phyloP scores from a whole-genome alignment of 2,329 filamentous ascomycete species.

The Colletotrichum tropicicola region DNA sequence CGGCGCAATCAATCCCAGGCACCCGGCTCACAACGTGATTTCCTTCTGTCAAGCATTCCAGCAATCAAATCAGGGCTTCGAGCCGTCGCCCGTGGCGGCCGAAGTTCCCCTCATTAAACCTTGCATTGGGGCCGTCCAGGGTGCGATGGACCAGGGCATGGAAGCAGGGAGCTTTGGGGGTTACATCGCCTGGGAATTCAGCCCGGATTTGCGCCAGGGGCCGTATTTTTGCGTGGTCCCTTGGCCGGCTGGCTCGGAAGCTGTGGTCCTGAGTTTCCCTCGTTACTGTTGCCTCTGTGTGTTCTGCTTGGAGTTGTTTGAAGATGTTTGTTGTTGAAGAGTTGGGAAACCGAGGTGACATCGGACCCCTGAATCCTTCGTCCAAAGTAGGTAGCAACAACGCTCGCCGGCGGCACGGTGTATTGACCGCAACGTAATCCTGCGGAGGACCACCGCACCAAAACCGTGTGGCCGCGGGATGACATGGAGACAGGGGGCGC shows the following conservation, averaged over 20 bases:
- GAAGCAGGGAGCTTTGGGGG: neutral
- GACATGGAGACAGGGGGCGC: neutral
- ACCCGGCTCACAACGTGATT: neutral
- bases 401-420: too few relatives aligned
- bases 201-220: conserved; percentile 13
- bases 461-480: neutral
- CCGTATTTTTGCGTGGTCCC: neutral
- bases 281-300: neutral
- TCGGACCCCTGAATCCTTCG: too few relatives aligned
- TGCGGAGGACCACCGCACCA: neutral
- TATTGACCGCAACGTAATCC: neutral
- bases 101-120: conserved; percentile 15
- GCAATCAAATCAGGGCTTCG: conserved; percentile 4
- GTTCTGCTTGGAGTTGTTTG: too few relatives aligned
- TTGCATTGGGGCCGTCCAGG: conserved; percentile 3
- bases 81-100: neutral
- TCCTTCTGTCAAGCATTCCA: conserved; percentile 9
- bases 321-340: too few relatives aligned
- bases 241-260: conserved; percentile 5
- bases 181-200: conserved; percentile 1
- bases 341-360: too few relatives aligned
- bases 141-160: neutral
- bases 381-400: too few relatives aligned
- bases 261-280: neutral
- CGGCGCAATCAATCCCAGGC: neutral